These are phyloP conservation scores for Rhinocladiella similis DNA, from an alignment of 2,329 filamentous ascomycete genomes.

Conservation along the genomic window DNA sequence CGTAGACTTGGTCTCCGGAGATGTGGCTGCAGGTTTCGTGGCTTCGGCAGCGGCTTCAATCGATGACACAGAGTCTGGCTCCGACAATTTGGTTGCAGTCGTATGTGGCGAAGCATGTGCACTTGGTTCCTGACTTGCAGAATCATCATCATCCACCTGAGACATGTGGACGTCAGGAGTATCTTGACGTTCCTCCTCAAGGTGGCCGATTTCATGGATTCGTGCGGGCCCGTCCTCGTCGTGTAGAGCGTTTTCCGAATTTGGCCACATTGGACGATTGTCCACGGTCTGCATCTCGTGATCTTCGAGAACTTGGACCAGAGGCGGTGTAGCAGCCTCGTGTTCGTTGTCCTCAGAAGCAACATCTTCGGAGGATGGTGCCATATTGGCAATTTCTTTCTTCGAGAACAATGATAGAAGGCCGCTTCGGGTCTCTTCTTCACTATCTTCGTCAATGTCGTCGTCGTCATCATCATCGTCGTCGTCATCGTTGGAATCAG, in stretches of 20 bases:
- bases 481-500: slow-evolving; percentile 48
- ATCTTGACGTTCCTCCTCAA: slow-evolving; percentile 34
- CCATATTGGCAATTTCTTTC: slow-evolving; percentile 36
- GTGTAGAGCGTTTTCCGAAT: slow-evolving; percentile 7
- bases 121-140: slow-evolving; percentile 30
- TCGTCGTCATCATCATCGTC: slow-evolving; percentile 47
- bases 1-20: slow-evolving; percentile 22
- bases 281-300: slow-evolving; percentile 32
- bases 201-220: slow-evolving; percentile 21
- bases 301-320: slow-evolving; percentile 26
- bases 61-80: slow-evolving; percentile 46
- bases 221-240: background rate
- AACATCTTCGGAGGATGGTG: slow-evolving; percentile 24
- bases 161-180: background rate
- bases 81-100: slow-evolving; percentile 45
- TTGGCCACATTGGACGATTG: slow-evolving; percentile 32
- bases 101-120: slow-evolving; percentile 46
- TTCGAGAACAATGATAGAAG: slow-evolving; percentile 50
- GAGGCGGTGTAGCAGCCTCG: slow-evolving; percentile 13
- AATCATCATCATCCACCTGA: slow-evolving; percentile 5
- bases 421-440: slow-evolving; percentile 40
- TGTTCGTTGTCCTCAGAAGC: slow-evolving; percentile 37
- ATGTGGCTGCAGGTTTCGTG: slow-evolving; percentile 12
- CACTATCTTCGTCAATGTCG: slow-evolving; percentile 47
- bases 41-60: slow-evolving; percentile 37